These are phyloP conservation scores for Aspergillus sp. DNA, from an alignment of 2,329 filamentous ascomycete species.

Conservation along the genomic window DNA sequence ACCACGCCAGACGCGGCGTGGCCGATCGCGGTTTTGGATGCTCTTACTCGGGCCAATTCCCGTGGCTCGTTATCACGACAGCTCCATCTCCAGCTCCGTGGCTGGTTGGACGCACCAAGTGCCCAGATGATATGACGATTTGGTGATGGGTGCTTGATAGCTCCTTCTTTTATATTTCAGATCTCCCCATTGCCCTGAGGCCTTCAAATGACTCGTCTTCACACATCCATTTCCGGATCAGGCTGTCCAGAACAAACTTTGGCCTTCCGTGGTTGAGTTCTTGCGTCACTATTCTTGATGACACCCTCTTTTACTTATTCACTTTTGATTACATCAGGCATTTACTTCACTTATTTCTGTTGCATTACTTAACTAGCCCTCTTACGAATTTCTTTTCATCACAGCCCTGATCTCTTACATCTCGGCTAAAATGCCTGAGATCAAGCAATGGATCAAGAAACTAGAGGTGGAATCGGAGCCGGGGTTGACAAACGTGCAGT, in stretches of 20 bases:
- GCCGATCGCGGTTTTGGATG: constrained; percentile 10
- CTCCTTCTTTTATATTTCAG: neutral
- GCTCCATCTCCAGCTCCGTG: neutral
- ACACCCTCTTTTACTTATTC: neutral
- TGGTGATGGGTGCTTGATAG: neutral
- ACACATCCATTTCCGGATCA: neutral
- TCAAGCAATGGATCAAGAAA: constrained; percentile 49
- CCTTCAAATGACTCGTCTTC: neutral
- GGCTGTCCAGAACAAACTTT: neutral
- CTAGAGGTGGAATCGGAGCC: constrained; percentile 73
- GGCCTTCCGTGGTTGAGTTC: constrained; percentile 2
- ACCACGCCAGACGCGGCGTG: neutral
- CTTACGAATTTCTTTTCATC: neutral
- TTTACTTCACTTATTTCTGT: neutral
- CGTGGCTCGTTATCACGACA: constrained; percentile 8
- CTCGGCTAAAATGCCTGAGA: constrained; percentile 24
- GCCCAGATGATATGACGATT: constrained; percentile 1
- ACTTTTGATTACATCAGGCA: constrained; percentile 5
- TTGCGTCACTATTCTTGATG: constrained; percentile 3
- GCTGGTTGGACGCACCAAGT: neutral
- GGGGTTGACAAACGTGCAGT: constrained; percentile 72
- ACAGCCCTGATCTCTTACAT: neutral
- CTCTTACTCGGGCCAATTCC: constrained; percentile 10
- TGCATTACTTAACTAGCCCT: neutral
- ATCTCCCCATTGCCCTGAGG: neutral